These are phyloP conservation scores for Solanum megistacrolobum DNA, from an alignment of 257 asterid species.

Conservation along the genomic window DNA sequence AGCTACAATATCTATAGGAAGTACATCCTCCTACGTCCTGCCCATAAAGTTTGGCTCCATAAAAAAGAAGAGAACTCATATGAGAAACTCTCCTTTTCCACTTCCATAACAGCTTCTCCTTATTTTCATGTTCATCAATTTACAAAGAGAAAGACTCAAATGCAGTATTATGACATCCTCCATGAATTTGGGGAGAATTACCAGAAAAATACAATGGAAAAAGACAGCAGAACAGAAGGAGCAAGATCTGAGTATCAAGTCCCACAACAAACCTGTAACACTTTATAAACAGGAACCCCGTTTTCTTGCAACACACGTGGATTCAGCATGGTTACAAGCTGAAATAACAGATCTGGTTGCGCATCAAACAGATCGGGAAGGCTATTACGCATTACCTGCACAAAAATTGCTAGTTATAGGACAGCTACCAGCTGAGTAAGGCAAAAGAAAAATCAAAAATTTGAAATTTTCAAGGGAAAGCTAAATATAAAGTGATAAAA, in stretches of 20 bases:
- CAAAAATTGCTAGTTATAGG: not conserved
- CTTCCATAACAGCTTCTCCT: not conserved
- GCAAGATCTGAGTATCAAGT: not conserved
- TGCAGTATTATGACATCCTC: not conserved
- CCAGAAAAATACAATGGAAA: not conserved
- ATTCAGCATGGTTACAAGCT: conserved; percentile 93
- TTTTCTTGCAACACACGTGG: conserved; percentile 80
- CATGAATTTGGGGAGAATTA: not conserved
- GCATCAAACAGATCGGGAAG: conserved; percentile 96
- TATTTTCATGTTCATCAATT: not conserved
- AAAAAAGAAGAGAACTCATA: not conserved
- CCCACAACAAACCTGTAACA: conserved; percentile 53
- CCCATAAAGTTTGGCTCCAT: not conserved
- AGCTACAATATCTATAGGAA: not conserved
- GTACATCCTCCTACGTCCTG: not conserved
- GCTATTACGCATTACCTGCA: conserved; percentile 78
- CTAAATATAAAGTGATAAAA: not conserved
- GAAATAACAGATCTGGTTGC: conserved; percentile 89
- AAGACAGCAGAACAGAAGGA: not conserved
- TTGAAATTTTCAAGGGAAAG: not conserved
- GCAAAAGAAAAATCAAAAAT: not conserved
- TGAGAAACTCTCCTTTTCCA: not conserved
- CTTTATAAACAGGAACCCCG: conserved; percentile 89
- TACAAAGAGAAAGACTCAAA: not conserved
- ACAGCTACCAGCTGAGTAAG: not conserved